phyloP scores from a whole-genome alignment of 2,329 filamentous ascomycete species.

The Colletotrichum costaricense region DNA sequence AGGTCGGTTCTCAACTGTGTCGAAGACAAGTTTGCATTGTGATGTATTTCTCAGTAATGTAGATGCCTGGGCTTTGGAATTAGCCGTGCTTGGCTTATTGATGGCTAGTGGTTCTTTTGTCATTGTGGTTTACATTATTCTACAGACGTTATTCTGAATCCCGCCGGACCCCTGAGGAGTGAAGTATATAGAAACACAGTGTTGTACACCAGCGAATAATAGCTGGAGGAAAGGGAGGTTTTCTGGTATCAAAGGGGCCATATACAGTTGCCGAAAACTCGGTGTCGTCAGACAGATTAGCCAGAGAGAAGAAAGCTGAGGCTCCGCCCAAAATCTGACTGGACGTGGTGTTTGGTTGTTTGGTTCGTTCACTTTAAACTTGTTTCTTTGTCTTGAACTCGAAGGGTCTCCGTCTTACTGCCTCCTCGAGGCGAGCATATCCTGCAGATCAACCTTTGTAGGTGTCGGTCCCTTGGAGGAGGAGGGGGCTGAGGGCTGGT shows the following conservation, averaged over 20 bases:
- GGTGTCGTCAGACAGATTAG: too few species aligned
- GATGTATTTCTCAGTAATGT: neutral
- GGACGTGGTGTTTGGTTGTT: too few species aligned
- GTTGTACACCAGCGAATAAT: slow-evolving; percentile 18
- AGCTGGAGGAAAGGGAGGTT: neutral
- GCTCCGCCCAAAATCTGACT: neutral
- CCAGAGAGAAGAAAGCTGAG: neutral
- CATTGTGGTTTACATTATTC: slow-evolving; percentile 22
- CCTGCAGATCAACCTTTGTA: slow-evolving; percentile 51
- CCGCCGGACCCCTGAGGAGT: neutral
- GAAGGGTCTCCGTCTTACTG: neutral
- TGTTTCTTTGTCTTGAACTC: neutral
- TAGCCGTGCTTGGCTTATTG: too few species aligned
- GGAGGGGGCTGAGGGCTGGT: slow-evolving; percentile 30
- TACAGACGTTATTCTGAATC: neutral
- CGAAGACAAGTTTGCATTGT: neutral
- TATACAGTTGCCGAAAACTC: neutral
- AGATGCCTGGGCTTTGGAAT: too few species aligned
- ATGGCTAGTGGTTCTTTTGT: neutral
- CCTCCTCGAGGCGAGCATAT: slow-evolving; percentile 46
- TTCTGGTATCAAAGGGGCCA: slow-evolving; percentile 16
- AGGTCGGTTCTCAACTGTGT: slow-evolving; percentile 13
- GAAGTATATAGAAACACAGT: neutral
- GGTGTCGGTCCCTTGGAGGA: slow-evolving; percentile 37
- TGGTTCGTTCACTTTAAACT: neutral